Conservation (phyloP, 1,284 basidiomycete species). For the Sporisorium reilianum region DNA sequence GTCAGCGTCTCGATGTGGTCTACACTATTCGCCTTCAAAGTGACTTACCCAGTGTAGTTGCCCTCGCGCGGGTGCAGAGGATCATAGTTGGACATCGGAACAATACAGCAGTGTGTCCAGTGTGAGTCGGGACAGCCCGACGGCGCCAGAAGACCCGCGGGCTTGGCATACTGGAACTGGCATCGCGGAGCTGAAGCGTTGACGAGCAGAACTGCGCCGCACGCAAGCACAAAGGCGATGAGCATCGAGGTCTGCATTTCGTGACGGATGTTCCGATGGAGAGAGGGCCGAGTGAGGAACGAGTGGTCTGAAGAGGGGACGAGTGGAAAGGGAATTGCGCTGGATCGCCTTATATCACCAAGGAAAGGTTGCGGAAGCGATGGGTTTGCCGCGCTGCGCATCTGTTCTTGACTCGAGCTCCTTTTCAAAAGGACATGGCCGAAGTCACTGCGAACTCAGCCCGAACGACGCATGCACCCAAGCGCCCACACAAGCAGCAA, state of each 20-base stretch:
- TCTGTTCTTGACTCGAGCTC: not conserved
- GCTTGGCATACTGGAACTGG: slow-evolving; percentile 6
- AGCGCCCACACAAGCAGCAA: not conserved
- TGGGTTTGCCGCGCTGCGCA: not conserved
- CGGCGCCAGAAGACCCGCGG: not conserved
- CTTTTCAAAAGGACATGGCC: not conserved
- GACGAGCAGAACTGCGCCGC: slow-evolving; percentile 4
- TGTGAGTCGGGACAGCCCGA: slow-evolving; percentile 12
- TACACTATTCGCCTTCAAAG: too few species aligned
- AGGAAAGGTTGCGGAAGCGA: not conserved
- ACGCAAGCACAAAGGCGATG: slow-evolving; percentile 1
- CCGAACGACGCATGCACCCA: not conserved
- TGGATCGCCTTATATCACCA: not conserved
- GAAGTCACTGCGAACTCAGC: too few species aligned
- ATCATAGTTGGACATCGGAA: slow-evolving; percentile 11
- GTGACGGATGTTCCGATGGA: slow-evolving; percentile 7
- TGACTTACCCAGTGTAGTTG: slow-evolving; percentile 18
- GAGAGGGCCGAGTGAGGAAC: not conserved
- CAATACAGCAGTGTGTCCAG: slow-evolving; percentile 33
- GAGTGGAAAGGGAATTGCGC: not conserved
- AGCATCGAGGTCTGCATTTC: slow-evolving; percentile 12
- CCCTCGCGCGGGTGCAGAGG: not conserved
- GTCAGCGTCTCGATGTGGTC: not conserved
- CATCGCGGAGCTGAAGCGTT: slow-evolving; percentile 28
- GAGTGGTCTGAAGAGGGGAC: not conserved